Conservation (phyloP, 2,329 filamentous ascomycete genomes). For the Fusarium subtropicale region DNA sequence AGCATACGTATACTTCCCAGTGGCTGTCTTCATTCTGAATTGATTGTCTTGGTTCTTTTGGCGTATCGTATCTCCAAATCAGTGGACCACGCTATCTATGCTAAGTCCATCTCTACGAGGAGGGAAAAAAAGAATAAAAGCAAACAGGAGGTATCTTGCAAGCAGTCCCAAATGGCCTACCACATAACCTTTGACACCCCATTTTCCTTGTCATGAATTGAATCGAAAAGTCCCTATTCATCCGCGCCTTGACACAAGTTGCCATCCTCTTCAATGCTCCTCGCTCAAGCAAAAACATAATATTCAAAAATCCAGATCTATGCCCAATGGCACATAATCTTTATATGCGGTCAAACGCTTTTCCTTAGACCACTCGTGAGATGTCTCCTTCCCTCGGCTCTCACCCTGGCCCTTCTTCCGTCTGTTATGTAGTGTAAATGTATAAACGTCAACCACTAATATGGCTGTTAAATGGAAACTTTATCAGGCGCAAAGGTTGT, state of each 20-base stretch:
- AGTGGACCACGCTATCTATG: conserved; percentile 28
- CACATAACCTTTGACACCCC: conserved; percentile 17
- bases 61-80: conserved; percentile 5
- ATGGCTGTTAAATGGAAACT: background rate
- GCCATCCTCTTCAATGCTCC: conserved; percentile 36
- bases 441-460: background rate
- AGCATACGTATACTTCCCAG: background rate
- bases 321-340: conserved; percentile 18
- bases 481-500: background rate
- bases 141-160: conserved; percentile 39
- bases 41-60: conserved; percentile 21
- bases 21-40: background rate
- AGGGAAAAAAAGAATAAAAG: conserved; percentile 13
- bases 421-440: background rate
- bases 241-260: conserved; percentile 18
- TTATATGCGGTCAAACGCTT: conserved; percentile 3
- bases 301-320: conserved; percentile 26
- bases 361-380: conserved; percentile 6
- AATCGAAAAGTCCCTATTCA: conserved; percentile 26
- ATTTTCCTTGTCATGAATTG: conserved; percentile 27
- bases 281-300: conserved; percentile 35
- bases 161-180: conserved; percentile 27
- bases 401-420: background rate
- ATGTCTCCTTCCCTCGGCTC: conserved; percentile 2
- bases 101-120: conserved; percentile 19